Base-by-base conservation (phyloP, 2,329 filamentous ascomycete genomes). In the Botrytis squamosa region DNA sequence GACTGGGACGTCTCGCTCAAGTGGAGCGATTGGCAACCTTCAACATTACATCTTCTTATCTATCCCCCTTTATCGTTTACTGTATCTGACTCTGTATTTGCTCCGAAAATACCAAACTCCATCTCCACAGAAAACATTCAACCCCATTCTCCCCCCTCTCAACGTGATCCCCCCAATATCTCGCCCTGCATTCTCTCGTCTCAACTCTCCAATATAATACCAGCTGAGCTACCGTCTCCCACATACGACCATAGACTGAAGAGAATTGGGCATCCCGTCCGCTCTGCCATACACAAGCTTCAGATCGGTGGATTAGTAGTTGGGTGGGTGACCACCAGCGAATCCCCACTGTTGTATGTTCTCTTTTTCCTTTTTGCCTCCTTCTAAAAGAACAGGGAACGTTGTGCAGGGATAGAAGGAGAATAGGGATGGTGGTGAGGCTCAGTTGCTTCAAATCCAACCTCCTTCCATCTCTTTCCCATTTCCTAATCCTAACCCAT, bases 201-300 rank as follows among this genome's bases (percentile, higher is more conserved):
- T 9, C 0, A 20, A 22, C 5, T 33, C n/a, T 9, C 6, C 4
- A 42, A 63, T 63, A 63, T 63, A 18, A 1, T 9, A 4, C 10
- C 16, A 64, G 9, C 25, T 20, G 9, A 44, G 4, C 1, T 0
- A 0, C 1, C 0, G 4, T 8, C 40, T 25, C 0, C 1, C 33
- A 59, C 63, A 65, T 65, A 65, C 63, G 42, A 65, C 42, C 42
- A 65, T 46, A 65, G 42, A 65, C 63, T 65, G 63, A 65, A 65
- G 63, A 65, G 63, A 65, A 65, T 65, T 65, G 63, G 63, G 62
- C 60, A 44, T 44, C 52, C 52, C 52, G 52, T 57, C 52, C n/a
- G 52, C 52, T 57, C 52, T 57, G 52, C 52, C 52, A 57, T 57
- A 57, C 52, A 57, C 52, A 57, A 57, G 52, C 52, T 57, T 57